These are phyloP conservation scores for Chaetomium sp. DNA, from an alignment of 2,329 filamentous ascomycete species.

Conservation along the genomic window DNA sequence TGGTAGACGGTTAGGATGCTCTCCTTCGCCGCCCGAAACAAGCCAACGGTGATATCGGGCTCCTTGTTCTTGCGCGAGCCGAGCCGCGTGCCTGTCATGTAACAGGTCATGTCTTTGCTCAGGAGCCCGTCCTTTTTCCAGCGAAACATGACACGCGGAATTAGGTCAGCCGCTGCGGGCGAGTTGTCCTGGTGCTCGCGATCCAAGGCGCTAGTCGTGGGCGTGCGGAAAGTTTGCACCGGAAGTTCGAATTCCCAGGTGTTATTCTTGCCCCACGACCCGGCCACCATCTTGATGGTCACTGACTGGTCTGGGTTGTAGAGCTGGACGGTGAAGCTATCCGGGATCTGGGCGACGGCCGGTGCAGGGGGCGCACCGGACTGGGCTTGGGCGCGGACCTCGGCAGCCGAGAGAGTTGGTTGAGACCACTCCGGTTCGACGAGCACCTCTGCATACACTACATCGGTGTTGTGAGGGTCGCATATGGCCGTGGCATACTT, in stretches of 20 bases:
- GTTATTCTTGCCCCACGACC: constrained; percentile 72
- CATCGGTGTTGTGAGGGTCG: constrained; percentile 71
- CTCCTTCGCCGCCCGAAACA: constrained; percentile 67
- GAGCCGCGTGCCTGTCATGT: constrained; percentile 70
- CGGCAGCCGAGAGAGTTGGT: constrained; percentile 72
- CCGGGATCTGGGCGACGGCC: constrained; percentile 65
- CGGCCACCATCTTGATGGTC: constrained; percentile 60
- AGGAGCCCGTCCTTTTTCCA: constrained; percentile 87
- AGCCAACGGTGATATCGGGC: constrained; percentile 88
- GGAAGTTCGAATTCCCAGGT: constrained; percentile 93
- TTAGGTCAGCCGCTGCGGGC: constrained; percentile 38
- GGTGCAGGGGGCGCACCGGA: constrained; percentile 40
- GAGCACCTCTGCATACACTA: constrained; percentile 82
- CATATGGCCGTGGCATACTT: constrained; percentile 82
- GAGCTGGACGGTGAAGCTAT: constrained; percentile 74
- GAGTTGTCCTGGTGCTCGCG: constrained; percentile 52
- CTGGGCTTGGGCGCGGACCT: constrained; percentile 57
- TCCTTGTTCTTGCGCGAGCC: constrained; percentile 76
- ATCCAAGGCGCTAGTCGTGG: constrained; percentile 73
- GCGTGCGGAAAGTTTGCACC: constrained; percentile 72
- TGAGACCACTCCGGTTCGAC: constrained; percentile 82
- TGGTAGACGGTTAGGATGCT: constrained; percentile 76
- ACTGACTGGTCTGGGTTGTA: constrained; percentile 91
- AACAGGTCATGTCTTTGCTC: constrained; percentile 83
- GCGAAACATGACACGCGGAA: constrained; percentile 73